Base-by-base conservation (phyloP, 225 moss, liverwort and hornwort genomes). In the Marchantia polymorpha region DNA sequence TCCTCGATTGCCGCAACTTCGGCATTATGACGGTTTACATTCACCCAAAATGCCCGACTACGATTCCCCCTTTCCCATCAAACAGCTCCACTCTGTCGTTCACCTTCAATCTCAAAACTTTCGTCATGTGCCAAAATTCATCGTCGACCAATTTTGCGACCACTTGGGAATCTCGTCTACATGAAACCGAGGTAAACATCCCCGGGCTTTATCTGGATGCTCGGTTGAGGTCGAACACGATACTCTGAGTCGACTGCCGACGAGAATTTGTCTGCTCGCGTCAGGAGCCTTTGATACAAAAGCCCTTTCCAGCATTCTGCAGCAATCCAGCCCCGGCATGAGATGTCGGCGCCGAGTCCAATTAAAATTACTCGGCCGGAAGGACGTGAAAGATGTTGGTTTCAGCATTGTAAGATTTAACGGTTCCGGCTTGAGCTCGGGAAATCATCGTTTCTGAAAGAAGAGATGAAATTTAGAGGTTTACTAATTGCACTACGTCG, bases 61-160 rank as follows among this genome's bases (percentile, higher is more conserved):
- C 82, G 14, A 93, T 69, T 69, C 92, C 93, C 68, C 96, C 96
- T 64, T 69, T 88, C 67, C 96, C 96, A 89, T 97, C 93, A 83
- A 94, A 97, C 61, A 97, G 88, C 84, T 94, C 93, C 74, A 97
- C 83, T 91, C 92, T 93, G 88, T 97, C 94, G 52, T 91, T 84
- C 58, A 92, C 88, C 81, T 90, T 90, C 82, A 97, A 86, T 77
- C 93, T 85, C 14, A 97, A 87, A 69, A 97, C 94, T 84, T 85
- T 90, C 66, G 89, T 92, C 96, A 97, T 97, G 69, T 97, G 96
- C 87, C 91, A 91, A 77, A 94, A 97, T 64, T 97, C 94, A 85
- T 97, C 96, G 61, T 94, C 94, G 74, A 88, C 90, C 76, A 97
- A 82, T 75, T 78, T 90, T 53, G 92, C 89, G 71, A 89, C 81